Percentiles rank a stretch among this genome's conserved stretches.
phyloP scores from a whole-genome alignment of 2,329 filamentous ascomycete genomes.

The Thermothelomyces thermophilus region DNA sequence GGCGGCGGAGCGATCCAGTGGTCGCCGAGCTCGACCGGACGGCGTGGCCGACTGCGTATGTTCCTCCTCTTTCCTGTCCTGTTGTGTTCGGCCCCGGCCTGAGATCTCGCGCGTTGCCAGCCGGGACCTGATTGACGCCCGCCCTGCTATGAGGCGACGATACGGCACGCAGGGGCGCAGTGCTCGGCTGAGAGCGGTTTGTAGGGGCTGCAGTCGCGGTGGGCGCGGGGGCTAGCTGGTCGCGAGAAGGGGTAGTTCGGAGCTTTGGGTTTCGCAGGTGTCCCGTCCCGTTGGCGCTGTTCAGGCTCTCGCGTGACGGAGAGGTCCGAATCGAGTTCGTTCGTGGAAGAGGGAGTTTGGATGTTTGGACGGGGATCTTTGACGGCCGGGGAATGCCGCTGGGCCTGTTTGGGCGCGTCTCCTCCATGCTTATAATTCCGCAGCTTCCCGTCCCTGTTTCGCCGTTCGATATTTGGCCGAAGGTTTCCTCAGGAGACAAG shows the following conservation, averaged over 20 bases:
- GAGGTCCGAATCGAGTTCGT: conserved; percentile 20
- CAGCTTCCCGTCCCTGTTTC: background rate
- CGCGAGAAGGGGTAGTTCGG: conserved; percentile 36
- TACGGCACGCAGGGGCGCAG: conserved; percentile 16
- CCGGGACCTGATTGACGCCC: conserved; percentile 2
- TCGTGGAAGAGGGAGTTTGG: conserved; percentile 24
- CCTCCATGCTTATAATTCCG: conserved; percentile 19
- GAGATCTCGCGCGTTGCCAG: conserved; percentile 6
- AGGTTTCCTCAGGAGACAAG: too few relatives aligned
- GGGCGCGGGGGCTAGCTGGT: conserved; percentile 30
- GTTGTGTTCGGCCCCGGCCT: conserved; percentile 6
- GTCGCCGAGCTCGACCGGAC: conserved; percentile 12
- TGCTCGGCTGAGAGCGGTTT: conserved; percentile 10
- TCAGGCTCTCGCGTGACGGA: conserved; percentile 21
- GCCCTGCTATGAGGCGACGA: conserved; percentile 20
- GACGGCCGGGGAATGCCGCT: conserved; percentile 24
- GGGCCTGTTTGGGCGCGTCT: conserved; percentile 19
- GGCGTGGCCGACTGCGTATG: background rate
- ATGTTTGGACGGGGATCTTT: conserved; percentile 21
- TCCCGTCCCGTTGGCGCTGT: background rate
- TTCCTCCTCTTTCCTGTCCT: conserved; percentile 8
- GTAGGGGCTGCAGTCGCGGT: conserved; percentile 8
- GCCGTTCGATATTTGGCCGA: too few relatives aligned
- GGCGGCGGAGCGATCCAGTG: conserved; percentile 12
- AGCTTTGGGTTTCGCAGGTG: conserved; percentile 35